Percentiles rank a stretch among this genome's conserved stretches.
phyloP scores from a whole-genome alignment of 805 yeast genomes.

The Komagataella mondaviorum region DNA sequence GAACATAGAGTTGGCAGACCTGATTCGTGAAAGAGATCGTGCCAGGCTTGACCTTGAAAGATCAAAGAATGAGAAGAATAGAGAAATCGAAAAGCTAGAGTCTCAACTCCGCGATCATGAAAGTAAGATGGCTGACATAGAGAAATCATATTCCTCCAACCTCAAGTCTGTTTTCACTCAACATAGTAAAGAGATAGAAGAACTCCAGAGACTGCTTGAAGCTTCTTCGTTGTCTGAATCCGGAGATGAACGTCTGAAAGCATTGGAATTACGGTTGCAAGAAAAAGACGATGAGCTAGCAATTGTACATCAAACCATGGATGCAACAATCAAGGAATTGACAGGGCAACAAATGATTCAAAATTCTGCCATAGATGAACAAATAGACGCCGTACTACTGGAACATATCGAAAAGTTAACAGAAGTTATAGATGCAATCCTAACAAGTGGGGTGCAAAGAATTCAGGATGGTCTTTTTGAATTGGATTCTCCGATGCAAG shows the following conservation, averaged over 20 bases:
- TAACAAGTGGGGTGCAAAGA: slow-evolving; percentile 54
- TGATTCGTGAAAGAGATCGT: slow-evolving; percentile 80
- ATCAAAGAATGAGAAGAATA: slow-evolving; percentile 46
- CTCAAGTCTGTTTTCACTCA: slow-evolving; percentile 43
- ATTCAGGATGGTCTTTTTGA: slow-evolving; percentile 63
- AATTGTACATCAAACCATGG: slow-evolving; percentile 68
- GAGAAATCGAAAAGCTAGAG: slow-evolving; percentile 51
- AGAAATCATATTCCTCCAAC: slow-evolving; percentile 51
- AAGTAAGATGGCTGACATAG: slow-evolving; percentile 42
- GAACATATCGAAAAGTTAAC: slow-evolving; percentile 35
- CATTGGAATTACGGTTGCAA: slow-evolving; percentile 31
- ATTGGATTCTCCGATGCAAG: slow-evolving; percentile 67
- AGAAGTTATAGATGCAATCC: slow-evolving; percentile 52
- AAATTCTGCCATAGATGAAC: slow-evolving; percentile 41
- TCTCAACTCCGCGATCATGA: slow-evolving; percentile 50
- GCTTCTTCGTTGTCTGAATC: slow-evolving; percentile 7
- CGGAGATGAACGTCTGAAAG: slow-evolving; percentile 12
- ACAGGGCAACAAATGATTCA: slow-evolving; percentile 33
- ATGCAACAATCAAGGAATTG: slow-evolving; percentile 49
- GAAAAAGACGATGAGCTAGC: slow-evolving; percentile 73
- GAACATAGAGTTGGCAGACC: slow-evolving; percentile 77
- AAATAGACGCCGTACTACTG: slow-evolving; percentile 37
- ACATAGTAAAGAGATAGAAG: slow-evolving; percentile 50
- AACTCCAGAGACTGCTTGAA: slow-evolving; percentile 24
- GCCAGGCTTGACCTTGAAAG: slow-evolving; percentile 76